phyloP scores from a whole-genome alignment of 2,329 filamentous ascomycete species.

The Coniochaeta ligniaria region DNA sequence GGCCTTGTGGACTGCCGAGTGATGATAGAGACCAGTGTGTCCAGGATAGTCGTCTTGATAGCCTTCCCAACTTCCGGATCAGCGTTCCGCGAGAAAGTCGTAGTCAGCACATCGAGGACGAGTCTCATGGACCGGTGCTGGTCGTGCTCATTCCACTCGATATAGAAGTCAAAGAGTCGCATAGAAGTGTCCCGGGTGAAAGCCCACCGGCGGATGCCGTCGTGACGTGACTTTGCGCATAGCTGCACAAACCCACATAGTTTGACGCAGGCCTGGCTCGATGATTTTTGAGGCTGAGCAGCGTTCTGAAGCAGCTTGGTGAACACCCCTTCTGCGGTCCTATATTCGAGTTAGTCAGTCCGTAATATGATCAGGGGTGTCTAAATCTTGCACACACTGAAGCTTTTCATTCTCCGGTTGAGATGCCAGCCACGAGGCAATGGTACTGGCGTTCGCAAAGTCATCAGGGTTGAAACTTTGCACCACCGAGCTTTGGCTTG shows the following conservation, averaged over 20 bases:
- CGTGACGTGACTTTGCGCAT: conserved; percentile 41
- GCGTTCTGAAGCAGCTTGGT: conserved; percentile 39
- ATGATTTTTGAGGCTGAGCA: conserved; percentile 45
- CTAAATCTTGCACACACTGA: not conserved
- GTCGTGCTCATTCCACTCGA: conserved; percentile 62
- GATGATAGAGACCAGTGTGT: conserved; percentile 51
- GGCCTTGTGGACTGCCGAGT: conserved; percentile 53
- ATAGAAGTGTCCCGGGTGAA: conserved; percentile 41
- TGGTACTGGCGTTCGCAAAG: not conserved
- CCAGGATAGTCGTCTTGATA: conserved; percentile 38
- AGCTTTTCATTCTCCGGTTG: not conserved
- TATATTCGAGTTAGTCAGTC: conserved; percentile 5
- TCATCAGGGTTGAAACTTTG: not conserved
- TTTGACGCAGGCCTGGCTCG: conserved; percentile 50
- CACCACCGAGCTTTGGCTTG: not conserved
- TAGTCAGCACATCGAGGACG: conserved; percentile 50
- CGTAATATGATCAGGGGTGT: not conserved
- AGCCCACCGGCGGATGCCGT: conserved; percentile 37
- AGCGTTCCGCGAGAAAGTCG: conserved; percentile 44
- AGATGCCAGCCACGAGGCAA: not conserved
- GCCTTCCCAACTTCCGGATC: conserved; percentile 24
- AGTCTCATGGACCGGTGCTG: conserved; percentile 57
- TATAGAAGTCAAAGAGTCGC: conserved; percentile 52
- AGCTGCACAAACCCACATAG: conserved; percentile 57
- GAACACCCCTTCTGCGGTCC: conserved; percentile 34